Conservation (phyloP, 495 filamentous ascomycete genomes). For the Hypoxylon perforatum region DNA sequence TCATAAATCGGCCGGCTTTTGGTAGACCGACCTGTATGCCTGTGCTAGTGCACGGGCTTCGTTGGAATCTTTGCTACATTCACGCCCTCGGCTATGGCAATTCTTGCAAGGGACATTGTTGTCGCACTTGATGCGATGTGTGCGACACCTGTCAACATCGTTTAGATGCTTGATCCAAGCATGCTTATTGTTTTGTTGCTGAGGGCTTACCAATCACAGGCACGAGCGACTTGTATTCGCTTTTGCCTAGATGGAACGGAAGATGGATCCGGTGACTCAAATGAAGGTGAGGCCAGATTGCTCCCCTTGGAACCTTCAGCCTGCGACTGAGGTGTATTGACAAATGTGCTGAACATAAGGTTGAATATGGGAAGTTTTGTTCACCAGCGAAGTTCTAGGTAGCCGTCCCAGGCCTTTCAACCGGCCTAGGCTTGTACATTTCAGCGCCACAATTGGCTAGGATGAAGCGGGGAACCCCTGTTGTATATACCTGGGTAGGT, state of each 20-base stretch:
- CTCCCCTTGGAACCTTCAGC: neutral
- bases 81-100: constrained; percentile 52
- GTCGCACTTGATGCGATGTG: constrained; percentile 61
- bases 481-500: too few relatives aligned
- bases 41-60: constrained; percentile 53
- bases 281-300: neutral
- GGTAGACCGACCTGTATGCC: constrained; percentile 41
- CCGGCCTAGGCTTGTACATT: too few relatives aligned
- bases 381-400: too few relatives aligned
- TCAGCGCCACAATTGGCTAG: too few relatives aligned
- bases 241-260: constrained; percentile 39
- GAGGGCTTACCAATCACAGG: constrained; percentile 55
- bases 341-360: neutral
- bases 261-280: neutral
- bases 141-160: constrained; percentile 55
- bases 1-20: neutral
- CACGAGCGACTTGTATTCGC: constrained; percentile 56
- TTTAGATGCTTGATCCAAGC: neutral
- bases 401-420: too few relatives aligned
- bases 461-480: too few relatives aligned
- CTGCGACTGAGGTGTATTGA: neutral
- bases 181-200: neutral
- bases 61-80: constrained; percentile 50
- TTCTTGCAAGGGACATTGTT: constrained; percentile 57
- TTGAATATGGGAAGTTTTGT: too few relatives aligned